Evolutionary conservation across 2,329 filamentous ascomycete species (phyloP), one percentile per base, ranked within the genome.

Genomic region (Ceratocystis albifundus): DNA sequence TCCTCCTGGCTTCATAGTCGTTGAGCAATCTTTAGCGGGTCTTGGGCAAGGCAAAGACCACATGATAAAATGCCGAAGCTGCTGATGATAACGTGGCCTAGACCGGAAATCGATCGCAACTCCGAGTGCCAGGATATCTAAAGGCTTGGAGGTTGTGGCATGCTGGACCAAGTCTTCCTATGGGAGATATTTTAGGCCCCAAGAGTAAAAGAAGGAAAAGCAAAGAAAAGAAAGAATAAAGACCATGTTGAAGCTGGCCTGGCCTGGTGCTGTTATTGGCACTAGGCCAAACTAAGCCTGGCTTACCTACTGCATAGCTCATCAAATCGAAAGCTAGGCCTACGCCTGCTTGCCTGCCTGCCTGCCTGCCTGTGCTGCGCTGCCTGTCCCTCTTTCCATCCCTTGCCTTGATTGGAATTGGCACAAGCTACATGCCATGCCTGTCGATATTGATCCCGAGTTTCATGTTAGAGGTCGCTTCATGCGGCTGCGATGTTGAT

Each of bases 371-470:
- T 48, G 10, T 41, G 36, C 36, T 41, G 10, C 36, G 36, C 36
- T 41, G n/a, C 46, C 8, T 48, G 46, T 48, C 5, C 46, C 22
- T 12, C 53, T 30, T 30, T 30, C 25, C 20, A 25, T 57, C 53
- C 53, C 53, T 57, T 57, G 53, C 22, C 17, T 57, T 12, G 8
- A 30, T 30, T 20, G 22, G 53, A 57, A 57, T 32, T 30, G 20
- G 53, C n/a, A 53, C 22, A 30, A 57, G 53, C 53, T 28, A 57
- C 53, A 57, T 57, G 53, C 53, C 53, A 57, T 57, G 53, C 28
- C 53, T 57, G 12, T 57, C 53, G 28, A 57, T 57, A 32, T 57
- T 41, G 53, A 57, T 15, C 53, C 53, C 53, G 53, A 30, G 53
- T 57, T 57, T 57, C 53, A 57, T 57, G 53, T 57, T 57, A 12